Evolutionary conservation across 1,139 yeast species (phyloP), one percentile per base, ranked within the genome.

Genomic region (Ashbya aceris): DNA sequence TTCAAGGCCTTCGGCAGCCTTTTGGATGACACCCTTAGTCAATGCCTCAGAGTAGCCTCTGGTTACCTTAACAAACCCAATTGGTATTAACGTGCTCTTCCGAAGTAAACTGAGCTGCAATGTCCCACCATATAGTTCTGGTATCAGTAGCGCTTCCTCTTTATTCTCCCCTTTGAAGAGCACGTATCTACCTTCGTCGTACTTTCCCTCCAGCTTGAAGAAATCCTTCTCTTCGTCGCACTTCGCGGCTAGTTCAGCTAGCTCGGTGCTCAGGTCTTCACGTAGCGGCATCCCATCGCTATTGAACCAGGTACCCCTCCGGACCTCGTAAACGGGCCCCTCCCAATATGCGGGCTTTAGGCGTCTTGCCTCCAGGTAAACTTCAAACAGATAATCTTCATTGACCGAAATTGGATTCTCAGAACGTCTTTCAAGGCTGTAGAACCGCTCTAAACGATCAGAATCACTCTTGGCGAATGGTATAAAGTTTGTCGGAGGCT

Each of bases 291-390:
- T 56, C 2, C 81, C 79, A 41, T 74, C 75, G 4, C 73, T 60
- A 39, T 70, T 67, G 56, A 85, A 86, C 98, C 98, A 89, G 1
- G 78, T 62, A 0, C 96, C 96, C 40, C 97, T 66, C 31, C 96
- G 69, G 1, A 89, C 84, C 48, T 83, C 91, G 56, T 79, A 91
- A 1, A 69, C 66, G 0, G 96, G 94, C 1, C 97, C 97, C 2
- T 77, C 80, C 97, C 97, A 89, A 59, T 80, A 89, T 0, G 81
- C 73, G 0, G 97, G 95, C 1, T 66, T 51, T 51, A 89, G 61
- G 41, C 71, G 71, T 58, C 77, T 70, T 7, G 65, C 60, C 1
- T 59, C 50, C 27, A 89, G 49, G 54, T 85, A 76, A 2, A 87
- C 96, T 52, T 79, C 76, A 53, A 83, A 84, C 33, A 89, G 64